Evolutionary conservation across 768 basidiomycete genomes (phyloP), one percentile per base, ranked within the genome.

Genomic region (Clathrus columnatus): DNA sequence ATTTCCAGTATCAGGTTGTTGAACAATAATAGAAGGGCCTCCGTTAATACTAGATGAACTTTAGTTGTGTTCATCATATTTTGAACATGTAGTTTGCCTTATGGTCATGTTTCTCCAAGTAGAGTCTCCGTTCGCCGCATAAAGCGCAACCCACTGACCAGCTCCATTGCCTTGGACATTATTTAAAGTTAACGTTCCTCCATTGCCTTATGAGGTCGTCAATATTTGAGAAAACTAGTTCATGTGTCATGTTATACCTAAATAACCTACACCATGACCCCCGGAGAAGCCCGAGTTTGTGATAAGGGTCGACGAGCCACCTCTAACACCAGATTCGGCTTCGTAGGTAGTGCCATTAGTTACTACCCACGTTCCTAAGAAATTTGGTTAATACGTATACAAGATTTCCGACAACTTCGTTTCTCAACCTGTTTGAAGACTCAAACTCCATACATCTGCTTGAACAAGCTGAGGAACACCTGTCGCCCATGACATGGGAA

Each of bases 111-210:
- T 82, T 53, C 81, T 70, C 77, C 78, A 84, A 1, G 72, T 67
- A 0, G 77, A 78, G 58, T 83, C 82, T 27, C 77, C 79, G 61
- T 83, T 83, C 5, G 81, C 78, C 62, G 75, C 80, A 63, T 81
- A 80, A 24, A 82, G 64, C 6, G 80, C 69, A n/a, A 83, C 74
- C 82, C 81, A 83, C 61, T 83, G 81, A 4, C 69, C 69, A 8
- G 62, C 61, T 5, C 81, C 81, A 42, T 68, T 75, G 10, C 82
- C 80, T 61, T 79, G 75, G 10, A 83, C 74, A 55, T 75, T 74
- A 57, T 74, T 80, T 48, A 82, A 72, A 0, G 79, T 79, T 21
- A 84, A 67, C 7, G 75, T 74, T 4, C 82, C 82, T 21, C 80
- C 81, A 47, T 81, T 74, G 17, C 81, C 81, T 80, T 57, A 16